Base-by-base conservation (phyloP, 1,284 basidiomycete genomes). In the Malassezia nana region DNA sequence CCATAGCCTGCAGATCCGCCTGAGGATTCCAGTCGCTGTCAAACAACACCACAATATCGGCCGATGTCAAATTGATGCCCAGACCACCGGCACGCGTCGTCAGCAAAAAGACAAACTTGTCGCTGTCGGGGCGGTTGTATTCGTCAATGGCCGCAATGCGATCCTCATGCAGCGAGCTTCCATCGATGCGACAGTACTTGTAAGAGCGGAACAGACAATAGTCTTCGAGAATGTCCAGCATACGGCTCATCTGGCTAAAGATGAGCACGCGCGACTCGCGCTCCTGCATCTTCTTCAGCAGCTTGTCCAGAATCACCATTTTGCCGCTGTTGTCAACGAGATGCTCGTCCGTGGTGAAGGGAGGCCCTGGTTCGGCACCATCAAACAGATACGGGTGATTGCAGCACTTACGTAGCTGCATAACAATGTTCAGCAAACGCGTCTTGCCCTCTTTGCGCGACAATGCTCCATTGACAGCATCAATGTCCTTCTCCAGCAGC, bases 11-110 rank as follows among this genome's bases (percentile, higher is more conserved):
- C 52, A 98, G 75, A 78, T 99, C 94, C 4, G 92, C 92, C 77
- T 99, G 92, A 1, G 94, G 92, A 75, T 98, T 98, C 92, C 92
- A 98, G 76, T 98, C 94, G 60, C 85, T 87, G 72, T 99, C 94
- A 64, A 96, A 98, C n/a, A 98, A 78, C 0, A 99, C 84, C 42
- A 99, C 92, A 50, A 95, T 81, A 75, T 98, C 94, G 10, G 92
- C 94, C 0, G 85, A 84, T 4, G 91, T 94, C 64, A 99, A 76
- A 75, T 98, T 98, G 78, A 99, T 98, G 58, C 94, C 94, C 43
- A 98, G 78, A 49, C 94, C 94, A 62, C 94, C 94, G n/a, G 94
- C 94, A 59, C 94, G 85, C 1, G 94, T 99, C 0, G 94, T 98
- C 6, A 99, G 80, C 51, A 99, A 77, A 80, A 98, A 98, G 59